Conservation (phyloP, 352 stramenopile genomes). For the Globisporangium acanthophoron region DNA sequence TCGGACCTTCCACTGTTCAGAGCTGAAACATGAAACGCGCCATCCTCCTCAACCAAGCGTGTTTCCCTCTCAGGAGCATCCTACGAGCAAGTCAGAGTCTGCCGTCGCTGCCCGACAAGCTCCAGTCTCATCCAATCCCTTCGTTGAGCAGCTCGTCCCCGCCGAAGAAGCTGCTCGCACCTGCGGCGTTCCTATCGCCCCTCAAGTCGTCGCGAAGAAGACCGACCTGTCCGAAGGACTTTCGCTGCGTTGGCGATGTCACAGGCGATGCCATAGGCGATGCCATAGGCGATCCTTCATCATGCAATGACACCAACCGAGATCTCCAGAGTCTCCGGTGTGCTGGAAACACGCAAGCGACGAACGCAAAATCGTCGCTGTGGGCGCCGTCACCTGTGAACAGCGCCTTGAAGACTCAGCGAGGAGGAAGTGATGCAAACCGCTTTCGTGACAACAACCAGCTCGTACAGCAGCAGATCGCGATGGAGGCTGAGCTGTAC, state of each 20-base stretch:
- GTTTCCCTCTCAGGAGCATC: neutral
- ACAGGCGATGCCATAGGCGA: neutral
- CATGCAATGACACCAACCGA: neutral
- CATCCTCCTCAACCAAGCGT: no score
- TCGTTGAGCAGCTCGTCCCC: neutral
- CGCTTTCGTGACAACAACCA: neutral
- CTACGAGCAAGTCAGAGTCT: constrained; percentile 29
- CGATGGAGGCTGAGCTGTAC: constrained; percentile 4
- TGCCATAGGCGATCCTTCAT: neutral
- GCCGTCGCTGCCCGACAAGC: constrained; percentile 18
- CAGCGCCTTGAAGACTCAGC: constrained; percentile 1
- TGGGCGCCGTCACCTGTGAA: neutral
- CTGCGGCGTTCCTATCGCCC: constrained; percentile 24
- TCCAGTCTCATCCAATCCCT: neutral
- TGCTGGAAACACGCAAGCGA: neutral
- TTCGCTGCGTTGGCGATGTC: neutral
- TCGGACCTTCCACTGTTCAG: neutral
- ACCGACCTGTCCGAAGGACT: neutral
- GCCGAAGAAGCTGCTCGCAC: constrained; percentile 16
- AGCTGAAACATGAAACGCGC: neutral
- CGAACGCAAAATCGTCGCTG: neutral
- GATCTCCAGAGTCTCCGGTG: neutral
- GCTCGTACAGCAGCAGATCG: constrained; percentile 8
- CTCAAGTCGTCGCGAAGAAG: constrained; percentile 17
- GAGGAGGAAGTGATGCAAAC: neutral